phyloP scores from a whole-genome alignment of 2,329 filamentous ascomycete species.

The Aspergillus candidus region DNA sequence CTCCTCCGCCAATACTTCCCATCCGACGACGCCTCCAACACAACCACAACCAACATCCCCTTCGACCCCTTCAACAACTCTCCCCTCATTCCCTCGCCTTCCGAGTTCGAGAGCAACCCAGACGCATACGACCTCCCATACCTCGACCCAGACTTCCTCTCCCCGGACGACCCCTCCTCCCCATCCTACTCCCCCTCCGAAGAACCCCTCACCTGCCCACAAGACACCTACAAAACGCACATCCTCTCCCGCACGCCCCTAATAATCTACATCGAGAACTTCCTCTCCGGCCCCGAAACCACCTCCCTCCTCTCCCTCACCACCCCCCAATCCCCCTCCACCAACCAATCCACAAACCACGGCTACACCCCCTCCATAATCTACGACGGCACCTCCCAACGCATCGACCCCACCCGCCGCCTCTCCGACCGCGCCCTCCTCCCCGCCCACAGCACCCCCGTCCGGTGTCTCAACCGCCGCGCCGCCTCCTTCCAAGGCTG shows the following conservation, averaged over 20 bases:
- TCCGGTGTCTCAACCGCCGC: conserved; percentile 55
- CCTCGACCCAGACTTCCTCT: conserved; percentile 29
- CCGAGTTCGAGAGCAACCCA: conserved; percentile 16
- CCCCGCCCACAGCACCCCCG: conserved; percentile 39
- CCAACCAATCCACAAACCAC: not conserved
- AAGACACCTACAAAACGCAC: conserved; percentile 35
- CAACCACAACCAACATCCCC: not conserved
- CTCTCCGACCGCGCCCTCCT: conserved; percentile 48
- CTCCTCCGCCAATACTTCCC: conserved; percentile 24
- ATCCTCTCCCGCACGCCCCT: conserved; percentile 50
- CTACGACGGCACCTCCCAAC: conserved; percentile 45
- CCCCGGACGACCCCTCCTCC: conserved; percentile 25
- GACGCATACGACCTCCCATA: not conserved
- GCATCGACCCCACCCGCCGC: conserved; percentile 45
- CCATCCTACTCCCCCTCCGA: not conserved
- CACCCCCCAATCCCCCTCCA: not conserved
- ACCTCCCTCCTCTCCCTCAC: conserved; percentile 36
- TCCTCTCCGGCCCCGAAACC: conserved; percentile 46
- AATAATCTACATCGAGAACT: conserved; percentile 54
- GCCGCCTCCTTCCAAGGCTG: conserved; percentile 57
- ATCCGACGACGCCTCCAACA: not conserved
- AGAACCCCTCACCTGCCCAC: conserved; percentile 16
- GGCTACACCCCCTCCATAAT: conserved; percentile 50
- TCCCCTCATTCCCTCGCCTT: conserved; percentile 10
- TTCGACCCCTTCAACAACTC: conserved; percentile 4